phyloP scores from a whole-genome alignment of 805 yeast species.

The Barnettozyma populi region DNA sequence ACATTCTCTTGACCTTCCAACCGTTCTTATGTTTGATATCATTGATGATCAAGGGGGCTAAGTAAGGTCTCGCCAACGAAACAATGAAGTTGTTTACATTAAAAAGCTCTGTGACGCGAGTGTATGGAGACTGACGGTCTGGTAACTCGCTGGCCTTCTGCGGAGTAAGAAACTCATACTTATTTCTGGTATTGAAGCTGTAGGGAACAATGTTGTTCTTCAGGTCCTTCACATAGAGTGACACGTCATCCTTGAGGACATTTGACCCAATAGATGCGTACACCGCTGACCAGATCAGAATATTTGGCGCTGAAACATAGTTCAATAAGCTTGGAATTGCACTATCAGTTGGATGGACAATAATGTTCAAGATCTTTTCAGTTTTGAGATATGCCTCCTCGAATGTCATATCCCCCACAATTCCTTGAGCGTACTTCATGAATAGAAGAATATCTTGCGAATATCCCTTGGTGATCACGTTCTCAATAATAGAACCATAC shows the following conservation, averaged over 20 bases:
- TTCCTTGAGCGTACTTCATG: conserved; percentile 67
- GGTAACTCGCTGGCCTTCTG: conserved; percentile 41
- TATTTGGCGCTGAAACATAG: conserved; percentile 91
- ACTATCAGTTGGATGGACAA: conserved; percentile 73
- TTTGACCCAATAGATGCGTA: conserved; percentile 79
- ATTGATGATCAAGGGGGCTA: conserved; percentile 82
- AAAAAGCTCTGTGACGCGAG: conserved; percentile 83
- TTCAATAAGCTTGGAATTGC: conserved; percentile 71
- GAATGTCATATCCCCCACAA: conserved; percentile 81
- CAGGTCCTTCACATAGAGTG: conserved; percentile 54
- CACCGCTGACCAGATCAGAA: conserved; percentile 84
- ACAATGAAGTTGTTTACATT: conserved; percentile 92
- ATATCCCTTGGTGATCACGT: conserved; percentile 72
- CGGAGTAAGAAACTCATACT: conserved; percentile 33
- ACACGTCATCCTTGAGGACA: conserved; percentile 50
- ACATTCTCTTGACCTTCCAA: conserved; percentile 31
- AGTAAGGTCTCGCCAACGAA: conserved; percentile 87
- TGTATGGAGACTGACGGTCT: conserved; percentile 65
- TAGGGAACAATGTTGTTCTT: conserved; percentile 57
- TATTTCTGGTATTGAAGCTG: conserved; percentile 30
- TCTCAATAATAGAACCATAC: conserved; percentile 66
- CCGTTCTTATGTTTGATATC: conserved; percentile 68
- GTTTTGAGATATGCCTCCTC: conserved; percentile 86
- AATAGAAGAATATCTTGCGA: conserved; percentile 81
- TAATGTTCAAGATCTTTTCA: conserved; percentile 74